Evolutionary conservation across 345 rosid genomes (phyloP).

Genomic region (Punica granatum): DNA sequence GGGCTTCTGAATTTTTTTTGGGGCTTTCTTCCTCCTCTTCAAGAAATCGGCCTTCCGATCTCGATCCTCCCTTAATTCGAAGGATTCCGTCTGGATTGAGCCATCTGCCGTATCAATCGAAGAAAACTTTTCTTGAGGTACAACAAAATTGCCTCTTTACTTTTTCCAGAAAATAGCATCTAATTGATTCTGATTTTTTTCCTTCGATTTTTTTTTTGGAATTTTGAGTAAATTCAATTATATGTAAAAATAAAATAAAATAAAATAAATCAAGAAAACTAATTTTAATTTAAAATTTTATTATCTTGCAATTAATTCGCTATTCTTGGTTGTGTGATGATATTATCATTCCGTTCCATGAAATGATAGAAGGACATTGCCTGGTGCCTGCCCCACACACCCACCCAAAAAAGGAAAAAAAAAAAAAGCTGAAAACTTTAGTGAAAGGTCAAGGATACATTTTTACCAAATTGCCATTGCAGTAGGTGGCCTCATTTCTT

Average conservation of each 20-base stretch:
- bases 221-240: not conserved
- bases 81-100: slow-evolving; percentile 11
- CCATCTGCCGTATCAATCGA: slow-evolving; percentile 13
- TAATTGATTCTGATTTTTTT: not conserved
- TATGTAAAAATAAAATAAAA: not conserved
- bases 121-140: slow-evolving; percentile 23
- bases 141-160: not conserved
- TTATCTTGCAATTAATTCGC: too few species aligned
- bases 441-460: not conserved
- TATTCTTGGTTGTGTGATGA: too few species aligned
- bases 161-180: not conserved
- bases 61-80: not conserved
- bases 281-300: too few species aligned
- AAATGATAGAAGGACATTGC: not conserved
- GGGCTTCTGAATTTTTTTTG: slow-evolving; percentile 7
- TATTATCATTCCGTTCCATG: too few species aligned
- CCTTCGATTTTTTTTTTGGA: not conserved
- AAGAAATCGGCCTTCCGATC: not conserved
- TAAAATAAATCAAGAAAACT: not conserved
- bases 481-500: not conserved
- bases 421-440: not conserved
- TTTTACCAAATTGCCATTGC: slow-evolving; percentile 6
- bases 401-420: not conserved
- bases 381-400: not conserved
- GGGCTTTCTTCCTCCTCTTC: slow-evolving; percentile 1